Base-by-base conservation (phyloP, 345 rosid genomes). In the Raphanus raphanistrum region DNA sequence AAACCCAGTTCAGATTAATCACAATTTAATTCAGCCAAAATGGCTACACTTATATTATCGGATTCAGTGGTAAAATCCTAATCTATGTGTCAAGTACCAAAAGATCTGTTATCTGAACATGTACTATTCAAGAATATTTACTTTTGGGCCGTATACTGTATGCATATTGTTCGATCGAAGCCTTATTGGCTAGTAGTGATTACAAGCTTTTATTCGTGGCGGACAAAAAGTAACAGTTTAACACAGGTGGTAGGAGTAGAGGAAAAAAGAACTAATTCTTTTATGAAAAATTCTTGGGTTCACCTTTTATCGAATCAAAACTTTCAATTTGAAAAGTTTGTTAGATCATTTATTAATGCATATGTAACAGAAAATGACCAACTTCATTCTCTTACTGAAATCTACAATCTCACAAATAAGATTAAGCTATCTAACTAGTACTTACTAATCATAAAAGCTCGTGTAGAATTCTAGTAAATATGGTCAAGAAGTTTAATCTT, bases 161-260 rank as follows among this genome's bases (percentile, higher is more conserved):
- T 21, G 21, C 21, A 21, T 21, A 21, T 21, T 21, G 21, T 21
- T 21, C 21, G 21, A 21, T 21, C 21, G 21, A 21, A 21, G 21
- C 21, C 21, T 21, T 21, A 21, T 21, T 21, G 21, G 21, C 21
- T 21, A 21, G 21, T 21, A 41, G 48, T 41, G 13, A 41, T 10
- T 38, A 38, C 45, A 2, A 38, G 45, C 12, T 38, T 38, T 76
- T 60, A 60, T 76, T 60, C 79, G 48, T 60, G 25, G 69, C 17
- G 33, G 61, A 58, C 2, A 21, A 21, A 21, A 27, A 16, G 4
- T 31, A 28, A 31, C 64, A 16, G 10, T 38, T 48, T 48, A 12
- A 36, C 2, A 10, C 1, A 15, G 52, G 81, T 65, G 62, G 67
- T 28, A 8, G 1, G 29, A 3, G 3, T 62, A 62, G 33, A 76